phyloP scores from a whole-genome alignment of 83 land plant species.

The Isoetes engelmannii region DNA sequence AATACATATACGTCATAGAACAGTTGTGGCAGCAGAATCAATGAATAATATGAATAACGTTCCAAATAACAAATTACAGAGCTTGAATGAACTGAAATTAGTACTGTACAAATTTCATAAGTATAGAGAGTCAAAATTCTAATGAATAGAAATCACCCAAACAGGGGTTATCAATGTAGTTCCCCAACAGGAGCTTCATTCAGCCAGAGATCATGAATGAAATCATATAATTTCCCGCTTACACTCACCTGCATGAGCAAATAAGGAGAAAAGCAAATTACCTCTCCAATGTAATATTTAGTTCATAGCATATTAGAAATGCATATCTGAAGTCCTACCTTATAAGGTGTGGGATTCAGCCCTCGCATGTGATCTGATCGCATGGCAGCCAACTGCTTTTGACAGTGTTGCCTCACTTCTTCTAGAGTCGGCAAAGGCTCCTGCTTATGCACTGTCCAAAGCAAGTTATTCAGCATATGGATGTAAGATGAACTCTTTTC shows the following conservation, averaged over 20 bases:
- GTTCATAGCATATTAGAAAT: not conserved
- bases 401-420: conserved; percentile 52
- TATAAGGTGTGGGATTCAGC: conserved; percentile 94
- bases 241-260: conserved; percentile 73
- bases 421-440: conserved; percentile 59
- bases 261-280: not conserved
- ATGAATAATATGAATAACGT: no score
- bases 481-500: no score
- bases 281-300: not conserved
- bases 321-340: conserved; percentile 36
- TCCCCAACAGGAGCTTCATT: conserved; percentile 97
- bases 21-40: no score
- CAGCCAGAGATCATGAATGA: conserved; percentile 93
- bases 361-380: conserved; percentile 91
- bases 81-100: no score
- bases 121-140: no score
- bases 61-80: no score
- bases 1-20: no score
- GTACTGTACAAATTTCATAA: no score
- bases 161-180: conserved; percentile 39
- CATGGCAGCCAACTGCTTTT: conserved; percentile 71
- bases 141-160: no score
- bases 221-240: conserved; percentile 78
- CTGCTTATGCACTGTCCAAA: conserved; percentile 27
- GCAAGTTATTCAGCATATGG: not conserved